Evolutionary conservation across 106 monocot genomes (phyloP), one percentile per base, ranked within the genome.

Genomic region (Cymbidium sinense): DNA sequence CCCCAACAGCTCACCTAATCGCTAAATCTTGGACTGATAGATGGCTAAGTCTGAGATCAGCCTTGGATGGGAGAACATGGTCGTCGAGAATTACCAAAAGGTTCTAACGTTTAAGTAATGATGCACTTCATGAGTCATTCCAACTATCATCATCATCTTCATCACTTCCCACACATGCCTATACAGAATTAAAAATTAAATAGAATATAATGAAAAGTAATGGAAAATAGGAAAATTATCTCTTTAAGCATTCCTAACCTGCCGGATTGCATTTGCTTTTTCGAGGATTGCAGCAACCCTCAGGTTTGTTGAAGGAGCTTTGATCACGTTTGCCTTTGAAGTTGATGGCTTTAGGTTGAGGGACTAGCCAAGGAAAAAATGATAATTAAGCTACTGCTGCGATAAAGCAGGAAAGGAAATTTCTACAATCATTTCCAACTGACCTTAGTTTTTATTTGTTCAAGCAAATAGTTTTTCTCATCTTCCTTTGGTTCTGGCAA

Each of bases 261-360:
- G 90, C 36, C 96, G 91, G 35, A 98, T 90, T 75, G 96, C 94
- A 87, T 92, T 94, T 74, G 94, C 96, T 75, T 91, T 98, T 84
- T 98, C 94, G 76, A 98, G 76, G 81, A 98, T 98, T 43, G 96
- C 96, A 79, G 91, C 87, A 81, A 98, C 89, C 71, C 88, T 98
- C 41, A 94, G 77, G 77, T 98, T 98, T 74, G 91, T 88, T 67
- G 81, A 54, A 83, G 89, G 92, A 62, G 43, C 81, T 19, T 83
- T 85, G 67, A 83, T 83, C 23, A 92, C 76, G 71, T 77, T 88
- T 37, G 84, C 84, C 76, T 82, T 90, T 28, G 73, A 74, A 77
- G 50, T 78, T 72, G 87, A 80, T 77, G 94, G 90, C 75, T 92
- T 99, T 70, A 99, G 87, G 78, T 86, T 92, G 86, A 99, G 88